Evolutionary conservation across 306 rosid genomes (phyloP), one percentile per base, ranked within the genome.

Genomic region (Coriaria nepalensis): DNA sequence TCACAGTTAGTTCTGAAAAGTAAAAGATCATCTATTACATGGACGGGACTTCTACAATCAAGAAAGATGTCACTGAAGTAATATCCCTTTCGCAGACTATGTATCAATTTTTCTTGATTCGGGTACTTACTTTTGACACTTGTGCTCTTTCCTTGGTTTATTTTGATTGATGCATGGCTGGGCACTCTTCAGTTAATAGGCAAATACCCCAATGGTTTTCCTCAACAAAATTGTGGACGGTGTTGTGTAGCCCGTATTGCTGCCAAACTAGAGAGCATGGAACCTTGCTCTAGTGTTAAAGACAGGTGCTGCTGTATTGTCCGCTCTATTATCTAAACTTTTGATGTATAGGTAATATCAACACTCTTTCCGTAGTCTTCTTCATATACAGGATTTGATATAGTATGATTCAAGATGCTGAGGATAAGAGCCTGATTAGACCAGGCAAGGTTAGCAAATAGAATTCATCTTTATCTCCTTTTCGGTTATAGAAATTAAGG

Each of bases 351-450:
- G 29, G 3, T 20, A 20, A 20, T 20, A 20, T 20, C 29, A 20
- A 20, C 29, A 20, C 29, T 20, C 2, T 45, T 56, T 34, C 13
- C n/a, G 10, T 49, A 44, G 37, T 43, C 57, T 45, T 48, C 58
- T 51, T 35, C 35, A 7, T 35, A 33, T 59, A 57, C 75, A 88
- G 95, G 72, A 74, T 73, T 47, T 90, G 79, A 0, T 43, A 67
- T 38, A 79, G 87, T 57, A 84, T 90, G 97, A 90, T 84, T 50
- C 60, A 81, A 49, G 95, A 90, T 36, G 97, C 95, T 0, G 87
- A 90, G 65, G 84, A 63, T 8, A 78, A 75, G 52, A 90, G 95
- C 33, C 68, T 84, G 8, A 77, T 90, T 37, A 73, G 86, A 6
- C 95, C 87, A 5, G 93, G 97, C 50, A 84, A 90, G 93, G 95